A percentile compares a stretch with the other conserved stretches of the same genome.
Evolutionary conservation across 2,329 filamentous ascomycete species (phyloP).

Genomic region (Capronia coronata): DNA sequence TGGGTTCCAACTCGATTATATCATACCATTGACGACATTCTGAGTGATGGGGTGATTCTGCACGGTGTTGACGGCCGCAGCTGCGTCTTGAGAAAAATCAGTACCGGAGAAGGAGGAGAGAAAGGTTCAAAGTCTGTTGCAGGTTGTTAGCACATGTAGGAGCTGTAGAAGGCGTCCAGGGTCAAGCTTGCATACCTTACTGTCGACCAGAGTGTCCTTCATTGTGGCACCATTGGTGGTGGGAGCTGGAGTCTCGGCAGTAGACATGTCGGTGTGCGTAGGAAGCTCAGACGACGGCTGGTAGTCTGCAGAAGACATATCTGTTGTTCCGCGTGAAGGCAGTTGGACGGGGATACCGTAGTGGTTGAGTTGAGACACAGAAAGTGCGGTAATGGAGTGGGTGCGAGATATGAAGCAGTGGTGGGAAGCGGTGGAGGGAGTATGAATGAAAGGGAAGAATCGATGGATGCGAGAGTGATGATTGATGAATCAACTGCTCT

Average conservation of each 20-base stretch:
- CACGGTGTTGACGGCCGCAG: slow-evolving; percentile 44
- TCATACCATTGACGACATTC: slow-evolving; percentile 32
- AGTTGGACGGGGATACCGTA: no score
- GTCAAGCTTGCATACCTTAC: slow-evolving; percentile 19
- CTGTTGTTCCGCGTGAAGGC: no score
- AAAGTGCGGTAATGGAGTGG: no score
- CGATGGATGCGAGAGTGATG: neutral
- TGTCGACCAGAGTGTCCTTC: slow-evolving; percentile 23
- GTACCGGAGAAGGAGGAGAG: neutral
- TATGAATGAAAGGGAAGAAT: neutral
- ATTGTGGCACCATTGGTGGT: slow-evolving; percentile 15
- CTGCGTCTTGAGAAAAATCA: slow-evolving; percentile 39
- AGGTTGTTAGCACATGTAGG: slow-evolving; percentile 5
- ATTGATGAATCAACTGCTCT: neutral
- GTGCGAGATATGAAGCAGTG: neutral
- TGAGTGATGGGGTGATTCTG: slow-evolving; percentile 47
- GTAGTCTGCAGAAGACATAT: slow-evolving; percentile 9
- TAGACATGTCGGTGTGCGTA: slow-evolving; percentile 11
- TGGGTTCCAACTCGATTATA: no score
- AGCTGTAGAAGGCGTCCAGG: neutral
- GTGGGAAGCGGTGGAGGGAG: neutral
- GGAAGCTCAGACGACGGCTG: slow-evolving; percentile 5
- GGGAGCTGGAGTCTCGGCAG: slow-evolving; percentile 7
- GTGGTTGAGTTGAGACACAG: no score
- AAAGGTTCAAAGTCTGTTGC: neutral